Base-by-base conservation (phyloP, 2,329 filamentous ascomycete genomes). In the Corynespora cassiicola region DNA sequence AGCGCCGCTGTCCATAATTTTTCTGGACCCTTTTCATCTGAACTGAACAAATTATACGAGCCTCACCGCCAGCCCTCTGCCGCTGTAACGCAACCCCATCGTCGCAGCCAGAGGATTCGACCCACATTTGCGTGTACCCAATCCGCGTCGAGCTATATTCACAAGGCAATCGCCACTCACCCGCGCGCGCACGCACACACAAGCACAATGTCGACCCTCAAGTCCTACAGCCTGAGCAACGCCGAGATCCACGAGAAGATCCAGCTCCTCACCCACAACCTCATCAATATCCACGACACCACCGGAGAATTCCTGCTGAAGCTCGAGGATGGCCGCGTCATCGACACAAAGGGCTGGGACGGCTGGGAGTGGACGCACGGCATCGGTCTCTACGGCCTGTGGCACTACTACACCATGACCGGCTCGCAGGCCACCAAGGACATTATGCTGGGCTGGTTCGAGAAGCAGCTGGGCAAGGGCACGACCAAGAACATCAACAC, bases 401-500 rank as follows among this genome's bases (percentile, higher is more conserved):
- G 85, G 82, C 86, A 90, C 62, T 91, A 91, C 74, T 86, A 90
- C 69, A 80, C 82, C 41, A 70, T 90, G 50, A 89, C 85, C 0
- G 83, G 82, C 30, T 81, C 85, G 19, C 65, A 73, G 2, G 67
- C 72, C 19, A 79, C 81, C 37, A 76, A 90, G 14, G 66, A 75
- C 45, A 83, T 86, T 45, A 89, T 91, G 53, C 77, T 87, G 58
- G 76, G 80, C 40, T 92, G 88, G 88, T 91, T 89, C 68, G 71
- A 74, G 6, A 78, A 77, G 31, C 82, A 87, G 7, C 84, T 90
- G 45, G 77, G 76, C 1, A 82, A 84, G 38, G 85, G 86, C 14
- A 91, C 88, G 3, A 89, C 86, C 24, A 91, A 91, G 65, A 91
- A 91, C 66, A 90, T 90, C 76, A 90, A 90, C 73, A 90, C 88